Conservation (phyloP, 73 alveolate species). For the Paraurostyla sp. region DNA sequence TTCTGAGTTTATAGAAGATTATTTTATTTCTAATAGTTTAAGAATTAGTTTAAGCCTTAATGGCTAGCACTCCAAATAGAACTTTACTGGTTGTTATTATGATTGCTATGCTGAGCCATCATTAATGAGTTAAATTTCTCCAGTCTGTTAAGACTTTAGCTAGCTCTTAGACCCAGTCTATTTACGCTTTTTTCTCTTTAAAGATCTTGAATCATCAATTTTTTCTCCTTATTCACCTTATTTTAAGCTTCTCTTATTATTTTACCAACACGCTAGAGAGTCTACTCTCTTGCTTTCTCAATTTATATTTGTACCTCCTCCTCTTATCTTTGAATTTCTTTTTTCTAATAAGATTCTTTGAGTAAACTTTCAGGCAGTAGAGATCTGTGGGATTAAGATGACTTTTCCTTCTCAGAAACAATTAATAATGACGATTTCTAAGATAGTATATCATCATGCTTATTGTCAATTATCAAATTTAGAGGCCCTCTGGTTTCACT, state of each 20-base stretch:
- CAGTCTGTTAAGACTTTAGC: too few relatives aligned
- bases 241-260: conserved; percentile 2
- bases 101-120: too few relatives aligned
- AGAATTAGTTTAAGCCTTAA: too few relatives aligned
- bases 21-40: too few relatives aligned
- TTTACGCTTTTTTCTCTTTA: not conserved
- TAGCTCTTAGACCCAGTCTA: too few relatives aligned
- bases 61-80: too few relatives aligned
- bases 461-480: too few relatives aligned
- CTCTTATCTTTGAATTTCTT: not conserved
- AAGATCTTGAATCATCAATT: not conserved
- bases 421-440: not conserved
- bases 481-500: too few relatives aligned
- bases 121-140: too few relatives aligned
- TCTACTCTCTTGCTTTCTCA: not conserved
- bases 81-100: too few relatives aligned
- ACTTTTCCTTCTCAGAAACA: not conserved
- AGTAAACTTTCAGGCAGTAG: not conserved
- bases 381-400: not conserved
- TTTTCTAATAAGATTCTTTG: not conserved
- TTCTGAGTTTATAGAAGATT: not conserved
- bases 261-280: not conserved
- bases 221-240: not conserved
- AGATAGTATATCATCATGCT: not conserved
- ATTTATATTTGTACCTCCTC: not conserved